Percentiles rank a stretch among this genome's conserved stretches.
Evolutionary conservation across 345 rosid species (phyloP).

Genomic region (Euphorbia peplus): DNA sequence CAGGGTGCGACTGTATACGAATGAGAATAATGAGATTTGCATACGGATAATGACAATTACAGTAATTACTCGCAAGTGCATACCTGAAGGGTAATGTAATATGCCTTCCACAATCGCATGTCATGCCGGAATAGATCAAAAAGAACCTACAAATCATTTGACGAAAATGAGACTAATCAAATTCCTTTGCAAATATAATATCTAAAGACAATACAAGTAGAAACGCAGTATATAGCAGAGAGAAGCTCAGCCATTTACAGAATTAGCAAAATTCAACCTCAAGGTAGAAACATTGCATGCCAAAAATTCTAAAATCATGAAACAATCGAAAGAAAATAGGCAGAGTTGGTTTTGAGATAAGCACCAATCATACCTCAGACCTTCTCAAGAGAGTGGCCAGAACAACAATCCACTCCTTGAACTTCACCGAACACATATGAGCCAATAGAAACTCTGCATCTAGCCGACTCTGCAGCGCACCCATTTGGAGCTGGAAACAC

Average conservation of each 20-base stretch:
- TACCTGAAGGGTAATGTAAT: conserved; percentile 56
- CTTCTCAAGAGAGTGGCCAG: conserved; percentile 90
- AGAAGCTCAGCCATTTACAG: not conserved
- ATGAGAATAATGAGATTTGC: conserved; percentile 5
- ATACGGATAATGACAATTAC: not conserved
- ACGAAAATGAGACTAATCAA: not conserved
- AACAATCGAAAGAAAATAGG: not conserved
- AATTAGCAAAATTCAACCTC: not conserved
- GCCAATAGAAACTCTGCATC: conserved; percentile 97
- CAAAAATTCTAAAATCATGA: not conserved
- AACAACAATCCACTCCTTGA: conserved; percentile 98
- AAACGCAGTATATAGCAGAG: not conserved
- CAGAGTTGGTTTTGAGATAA: conserved; percentile 1
- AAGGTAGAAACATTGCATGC: not conserved
- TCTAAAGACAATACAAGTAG: not conserved
- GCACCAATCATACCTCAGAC: conserved; percentile 62
- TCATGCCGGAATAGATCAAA: conserved; percentile 82
- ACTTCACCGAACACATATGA: conserved; percentile 98
- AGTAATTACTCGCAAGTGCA: not conserved
- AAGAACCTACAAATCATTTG: conserved; percentile 51
- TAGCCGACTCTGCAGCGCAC: conserved; percentile 79
- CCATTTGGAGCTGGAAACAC: conserved; percentile 82
- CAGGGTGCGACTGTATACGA: conserved; percentile 51
- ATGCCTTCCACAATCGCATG: conserved; percentile 80
- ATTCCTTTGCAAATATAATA: not conserved